Evolutionary conservation across 352 stramenopile species (phyloP).

Genomic region (Phytopythium helicoides): DNA sequence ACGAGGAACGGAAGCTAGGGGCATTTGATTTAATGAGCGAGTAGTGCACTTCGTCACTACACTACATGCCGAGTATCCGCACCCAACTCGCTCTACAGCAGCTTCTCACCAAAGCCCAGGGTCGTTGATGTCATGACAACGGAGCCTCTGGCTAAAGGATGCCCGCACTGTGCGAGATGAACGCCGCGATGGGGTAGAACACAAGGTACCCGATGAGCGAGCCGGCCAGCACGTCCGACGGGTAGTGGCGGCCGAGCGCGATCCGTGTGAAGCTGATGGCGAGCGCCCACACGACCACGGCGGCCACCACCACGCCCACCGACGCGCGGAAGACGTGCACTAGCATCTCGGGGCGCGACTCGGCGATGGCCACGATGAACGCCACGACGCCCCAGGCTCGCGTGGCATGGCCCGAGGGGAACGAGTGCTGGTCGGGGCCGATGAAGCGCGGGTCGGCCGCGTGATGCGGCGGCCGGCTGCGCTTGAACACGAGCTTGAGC

Average conservation of each 20-base stretch:
- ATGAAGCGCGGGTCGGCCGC: constrained; percentile 70
- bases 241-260: constrained; percentile 83
- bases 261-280: constrained; percentile 77
- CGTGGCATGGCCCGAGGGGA: constrained; percentile 81
- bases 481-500: constrained; percentile 74
- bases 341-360: constrained; percentile 41
- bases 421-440: constrained; percentile 82
- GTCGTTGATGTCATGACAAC: neutral
- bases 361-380: constrained; percentile 56
- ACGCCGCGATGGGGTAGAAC: constrained; percentile 55
- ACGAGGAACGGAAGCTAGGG: too few relatives aligned
- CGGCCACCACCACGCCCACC: constrained; percentile 33
- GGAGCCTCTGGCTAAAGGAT: constrained; percentile 15
- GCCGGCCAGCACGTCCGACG: constrained; percentile 68
- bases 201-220: constrained; percentile 58
- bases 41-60: too few relatives aligned
- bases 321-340: constrained; percentile 47
- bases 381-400: constrained; percentile 70
- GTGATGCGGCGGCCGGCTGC: constrained; percentile 72
- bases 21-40: too few relatives aligned
- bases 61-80: too few relatives aligned
- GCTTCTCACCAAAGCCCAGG: too few relatives aligned
- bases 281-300: constrained; percentile 54
- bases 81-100: too few relatives aligned
- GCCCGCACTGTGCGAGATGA: constrained; percentile 22